Evolutionary conservation across 2,329 filamentous ascomycete species (phyloP).

Genomic region (Alternaria sp.): DNA sequence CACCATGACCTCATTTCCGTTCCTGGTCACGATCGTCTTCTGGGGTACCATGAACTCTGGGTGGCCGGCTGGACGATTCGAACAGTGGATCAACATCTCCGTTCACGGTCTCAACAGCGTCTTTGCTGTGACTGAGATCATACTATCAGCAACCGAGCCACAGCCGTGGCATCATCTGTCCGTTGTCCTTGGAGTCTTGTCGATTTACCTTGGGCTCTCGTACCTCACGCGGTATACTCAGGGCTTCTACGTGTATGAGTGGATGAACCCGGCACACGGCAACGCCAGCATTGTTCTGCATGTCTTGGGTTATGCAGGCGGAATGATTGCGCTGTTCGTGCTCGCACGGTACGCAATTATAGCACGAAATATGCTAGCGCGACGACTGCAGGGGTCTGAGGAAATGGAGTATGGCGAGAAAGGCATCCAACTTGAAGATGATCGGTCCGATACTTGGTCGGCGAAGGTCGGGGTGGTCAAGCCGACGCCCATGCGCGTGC

Average conservation of each 20-base stretch:
- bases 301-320: slow-evolving; percentile 29
- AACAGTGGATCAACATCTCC: slow-evolving; percentile 65
- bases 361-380: slow-evolving; percentile 17
- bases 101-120: slow-evolving; percentile 75
- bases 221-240: slow-evolving; percentile 73
- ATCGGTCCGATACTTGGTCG: slow-evolving; percentile 20
- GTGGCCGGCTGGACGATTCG: slow-evolving; percentile 51
- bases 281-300: slow-evolving; percentile 28
- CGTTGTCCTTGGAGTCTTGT: slow-evolving; percentile 70
- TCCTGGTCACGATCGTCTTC: slow-evolving; percentile 50
- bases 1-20: slow-evolving; percentile 47
- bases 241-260: slow-evolving; percentile 76
- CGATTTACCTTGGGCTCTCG: slow-evolving; percentile 72
- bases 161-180: slow-evolving; percentile 68
- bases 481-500: slow-evolving; percentile 5
- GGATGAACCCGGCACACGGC: slow-evolving; percentile 37
- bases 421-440: slow-evolving; percentile 9
- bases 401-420: slow-evolving; percentile 14
- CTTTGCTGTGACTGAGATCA: slow-evolving; percentile 76
- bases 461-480: slow-evolving; percentile 11
- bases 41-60: slow-evolving; percentile 46
- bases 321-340: slow-evolving; percentile 26
- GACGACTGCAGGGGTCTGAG: slow-evolving; percentile 4
- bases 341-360: slow-evolving; percentile 23
- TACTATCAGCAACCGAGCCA: slow-evolving; percentile 67